Evolutionary conservation across 257 asterid species (phyloP).

Genomic region (Ligustrum vulgare): DNA sequence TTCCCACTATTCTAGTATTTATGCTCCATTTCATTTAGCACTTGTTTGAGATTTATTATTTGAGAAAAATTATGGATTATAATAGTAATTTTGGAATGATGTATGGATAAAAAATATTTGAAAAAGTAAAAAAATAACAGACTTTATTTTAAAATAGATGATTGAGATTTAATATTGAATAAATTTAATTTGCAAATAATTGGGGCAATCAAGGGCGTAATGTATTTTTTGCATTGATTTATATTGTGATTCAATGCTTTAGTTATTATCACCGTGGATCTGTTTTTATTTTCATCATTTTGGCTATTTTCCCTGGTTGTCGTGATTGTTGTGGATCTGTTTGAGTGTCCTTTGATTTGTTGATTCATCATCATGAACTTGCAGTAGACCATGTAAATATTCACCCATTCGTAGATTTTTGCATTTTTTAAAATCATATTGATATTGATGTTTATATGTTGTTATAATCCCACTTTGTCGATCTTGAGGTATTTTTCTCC

Average conservation of each 20-base stretch:
- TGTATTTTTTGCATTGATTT: constrained; percentile 13
- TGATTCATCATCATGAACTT: constrained; percentile 15
- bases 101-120: too few species aligned
- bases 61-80: too few species aligned
- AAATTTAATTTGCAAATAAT: too few species aligned
- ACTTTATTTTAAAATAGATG: too few species aligned
- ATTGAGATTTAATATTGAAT: too few species aligned
- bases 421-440: constrained; percentile 23
- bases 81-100: too few species aligned
- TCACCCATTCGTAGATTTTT: not conserved
- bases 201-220: too few species aligned
- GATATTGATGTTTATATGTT: constrained; percentile 7
- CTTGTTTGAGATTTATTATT: too few species aligned
- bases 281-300: constrained; percentile 20
- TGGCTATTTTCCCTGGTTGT: constrained; percentile 10
- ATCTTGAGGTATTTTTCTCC: not conserved
- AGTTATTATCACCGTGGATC: constrained; percentile 39
- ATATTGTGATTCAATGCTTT: constrained; percentile 17
- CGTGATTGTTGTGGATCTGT: constrained; percentile 26
- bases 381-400: not conserved
- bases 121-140: too few species aligned
- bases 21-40: not conserved
- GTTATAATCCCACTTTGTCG: not conserved
- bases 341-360: constrained; percentile 5
- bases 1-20: constrained; percentile 29